Evolutionary conservation across 768 basidiomycete species (phyloP).

Genomic region (Termitomyces sp.): DNA sequence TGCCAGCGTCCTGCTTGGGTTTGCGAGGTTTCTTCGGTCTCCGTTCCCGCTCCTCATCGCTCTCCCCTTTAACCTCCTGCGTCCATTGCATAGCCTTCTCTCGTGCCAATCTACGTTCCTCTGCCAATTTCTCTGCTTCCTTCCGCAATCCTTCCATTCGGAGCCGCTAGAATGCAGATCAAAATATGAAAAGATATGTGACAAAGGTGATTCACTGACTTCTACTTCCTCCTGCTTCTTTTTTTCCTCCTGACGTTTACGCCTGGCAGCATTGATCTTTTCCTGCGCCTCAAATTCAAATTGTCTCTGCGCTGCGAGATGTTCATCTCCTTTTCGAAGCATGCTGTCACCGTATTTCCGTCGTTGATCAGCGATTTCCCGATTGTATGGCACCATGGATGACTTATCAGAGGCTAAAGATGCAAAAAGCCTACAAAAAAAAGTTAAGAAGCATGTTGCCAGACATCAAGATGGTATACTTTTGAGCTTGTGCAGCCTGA

Average conservation of each 20-base stretch:
- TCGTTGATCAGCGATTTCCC: slow-evolving; percentile 85
- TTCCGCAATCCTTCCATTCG: slow-evolving; percentile 59
- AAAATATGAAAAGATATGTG: neutral
- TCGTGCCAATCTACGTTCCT: slow-evolving; percentile 66
- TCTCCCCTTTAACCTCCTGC: slow-evolving; percentile 57
- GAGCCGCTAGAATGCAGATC: slow-evolving; percentile 37
- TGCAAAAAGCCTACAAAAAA: slow-evolving; percentile 62
- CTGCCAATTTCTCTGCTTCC: slow-evolving; percentile 76
- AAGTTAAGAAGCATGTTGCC: neutral
- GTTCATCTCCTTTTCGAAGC: slow-evolving; percentile 76
- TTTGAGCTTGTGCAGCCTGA: slow-evolving; percentile 82
- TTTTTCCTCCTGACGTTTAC: slow-evolving; percentile 75
- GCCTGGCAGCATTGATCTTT: slow-evolving; percentile 71
- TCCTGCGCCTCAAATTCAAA: slow-evolving; percentile 69
- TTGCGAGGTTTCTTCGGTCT: slow-evolving; percentile 50
- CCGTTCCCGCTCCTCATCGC: slow-evolving; percentile 77
- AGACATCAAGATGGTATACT: slow-evolving; percentile 38
- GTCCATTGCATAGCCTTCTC: slow-evolving; percentile 83
- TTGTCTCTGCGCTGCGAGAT: slow-evolving; percentile 64
- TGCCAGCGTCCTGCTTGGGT: slow-evolving; percentile 43
- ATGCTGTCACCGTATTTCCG: slow-evolving; percentile 87
- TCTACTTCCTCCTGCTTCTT: slow-evolving; percentile 59
- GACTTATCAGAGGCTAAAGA: slow-evolving; percentile 74
- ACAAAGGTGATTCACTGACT: slow-evolving; percentile 34
- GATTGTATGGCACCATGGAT: slow-evolving; percentile 69